phyloP scores from a whole-genome alignment of 164 flowering plant species.

The Sedum album region DNA sequence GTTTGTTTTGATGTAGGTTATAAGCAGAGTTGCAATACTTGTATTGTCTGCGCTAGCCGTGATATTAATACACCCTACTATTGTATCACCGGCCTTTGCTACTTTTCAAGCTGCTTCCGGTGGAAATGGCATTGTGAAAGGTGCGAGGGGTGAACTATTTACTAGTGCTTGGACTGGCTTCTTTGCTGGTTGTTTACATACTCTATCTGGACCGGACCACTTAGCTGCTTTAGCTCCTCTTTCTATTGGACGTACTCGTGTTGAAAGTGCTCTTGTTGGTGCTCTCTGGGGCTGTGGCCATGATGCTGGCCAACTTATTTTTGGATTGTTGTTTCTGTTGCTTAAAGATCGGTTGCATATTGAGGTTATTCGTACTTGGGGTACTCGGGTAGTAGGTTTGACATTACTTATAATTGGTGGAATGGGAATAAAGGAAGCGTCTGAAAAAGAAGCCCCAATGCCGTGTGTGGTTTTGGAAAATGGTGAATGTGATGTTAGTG shows the following conservation, averaged over 20 bases:
- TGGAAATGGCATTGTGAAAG: neutral
- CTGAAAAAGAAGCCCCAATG: neutral
- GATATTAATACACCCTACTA: neutral
- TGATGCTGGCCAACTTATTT: neutral
- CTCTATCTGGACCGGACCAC: neutral
- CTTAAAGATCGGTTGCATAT: neutral
- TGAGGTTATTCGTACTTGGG: neutral
- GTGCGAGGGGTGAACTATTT: neutral
- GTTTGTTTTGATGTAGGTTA: neutral
- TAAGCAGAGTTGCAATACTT: neutral
- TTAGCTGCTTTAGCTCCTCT: neutral
- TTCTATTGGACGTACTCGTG: neutral
- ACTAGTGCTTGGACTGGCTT: conserved; percentile 1
- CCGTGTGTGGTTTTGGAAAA: neutral
- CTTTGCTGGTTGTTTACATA: neutral
- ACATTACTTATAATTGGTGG: neutral
- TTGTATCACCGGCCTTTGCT: neutral
- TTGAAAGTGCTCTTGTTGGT: neutral
- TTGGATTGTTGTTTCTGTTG: neutral
- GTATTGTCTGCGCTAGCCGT: neutral
- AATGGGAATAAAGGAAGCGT: neutral
- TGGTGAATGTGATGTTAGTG: neutral
- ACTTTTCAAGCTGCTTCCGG: neutral
- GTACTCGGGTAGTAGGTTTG: neutral
- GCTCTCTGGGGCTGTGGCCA: neutral